Base-by-base conservation (phyloP, 805 yeast species). In the Candida michaelii region DNA sequence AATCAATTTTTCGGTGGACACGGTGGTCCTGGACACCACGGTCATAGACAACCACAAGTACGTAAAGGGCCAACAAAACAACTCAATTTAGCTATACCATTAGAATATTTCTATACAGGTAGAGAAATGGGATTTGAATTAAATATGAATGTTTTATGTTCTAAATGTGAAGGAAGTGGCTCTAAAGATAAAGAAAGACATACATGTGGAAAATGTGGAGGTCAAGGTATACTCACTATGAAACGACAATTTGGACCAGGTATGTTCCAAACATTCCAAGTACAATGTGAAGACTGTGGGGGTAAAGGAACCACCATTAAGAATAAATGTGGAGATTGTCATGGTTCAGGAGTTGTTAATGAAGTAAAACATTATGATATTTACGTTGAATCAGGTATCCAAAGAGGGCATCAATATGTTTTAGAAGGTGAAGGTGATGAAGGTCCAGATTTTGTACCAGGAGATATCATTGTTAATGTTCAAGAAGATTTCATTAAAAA, bases 181-280 rank as follows among this genome's bases (percentile, higher is more conserved):
- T 81, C 93, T 1, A 77, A 80, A 36, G 97, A 90, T 62, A 89
- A 91, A 10, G 62, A 80, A 53, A 72, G 71, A 8, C 83, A 81
- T 41, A 63, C 59, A 25, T 93, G 99, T 71, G 49, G 62, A 0
- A 66, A 65, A 39, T 93, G 99, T 69, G 60, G 71, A 10, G 99
- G 99, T 4, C 64, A 66, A 18, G 99, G 99, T 19, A 71, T 83
- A 16, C 63, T 77, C 29, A 59, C 82, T 6, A 76, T 83, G 42
- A 74, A 79, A 38, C 72, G 84, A 45, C 95, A 90, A 59, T 64
- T 91, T 50, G 97, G 88, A 0, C 95, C 95, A 4, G 90, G 90
- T 6, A 87, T 93, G 89, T 69, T 87, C 47, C 98, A 93, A 63
- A 85, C 83, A 47, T 74, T 90, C 52, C 91, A 87, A 59, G 76